A percentile compares a stretch with the other conserved stretches of the same genome.
Evolutionary conservation across 805 yeast genomes (phyloP).

Genomic region (Sugiyamaella americana): DNA sequence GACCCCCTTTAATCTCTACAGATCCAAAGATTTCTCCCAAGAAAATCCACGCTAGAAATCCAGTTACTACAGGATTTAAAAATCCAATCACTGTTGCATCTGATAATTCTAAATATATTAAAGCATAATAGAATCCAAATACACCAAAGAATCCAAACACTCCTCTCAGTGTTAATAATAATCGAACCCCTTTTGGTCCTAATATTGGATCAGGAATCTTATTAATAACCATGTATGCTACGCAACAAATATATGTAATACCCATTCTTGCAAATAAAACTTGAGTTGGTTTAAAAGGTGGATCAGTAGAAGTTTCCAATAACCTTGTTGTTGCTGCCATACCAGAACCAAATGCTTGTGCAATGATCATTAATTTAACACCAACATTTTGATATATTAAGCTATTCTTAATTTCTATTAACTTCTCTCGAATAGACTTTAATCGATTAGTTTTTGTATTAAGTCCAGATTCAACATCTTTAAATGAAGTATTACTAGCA

Average conservation of each 20-base stretch:
- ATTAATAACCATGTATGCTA: slow-evolving; percentile 47
- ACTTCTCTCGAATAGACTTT: not conserved
- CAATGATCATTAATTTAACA: slow-evolving; percentile 46
- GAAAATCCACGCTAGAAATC: slow-evolving; percentile 61
- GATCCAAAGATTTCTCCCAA: slow-evolving; percentile 61
- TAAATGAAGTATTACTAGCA: slow-evolving; percentile 6
- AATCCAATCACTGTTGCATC: slow-evolving; percentile 81
- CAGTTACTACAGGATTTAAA: slow-evolving; percentile 69
- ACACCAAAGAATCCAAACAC: slow-evolving; percentile 74
- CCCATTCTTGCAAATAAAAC: slow-evolving; percentile 72
- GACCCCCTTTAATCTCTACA: slow-evolving; percentile 63
- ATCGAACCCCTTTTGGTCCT: slow-evolving; percentile 59
- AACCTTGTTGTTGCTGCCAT: slow-evolving; percentile 74
- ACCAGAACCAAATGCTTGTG: slow-evolving; percentile 69
- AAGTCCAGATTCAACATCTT: no score
- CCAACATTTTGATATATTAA: slow-evolving; percentile 39
- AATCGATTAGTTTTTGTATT: no score
- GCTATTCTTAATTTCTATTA: not conserved
- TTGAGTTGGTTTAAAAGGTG: slow-evolving; percentile 72
- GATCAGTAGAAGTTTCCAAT: slow-evolving; percentile 58
- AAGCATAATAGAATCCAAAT: slow-evolving; percentile 67
- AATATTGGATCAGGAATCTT: slow-evolving; percentile 56
- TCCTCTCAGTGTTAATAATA: slow-evolving; percentile 56
- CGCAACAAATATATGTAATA: slow-evolving; percentile 58
- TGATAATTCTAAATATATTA: slow-evolving; percentile 66